Evolutionary conservation across 2,329 filamentous ascomycete species (phyloP).

Genomic region (Bipolaris bicolor): DNA sequence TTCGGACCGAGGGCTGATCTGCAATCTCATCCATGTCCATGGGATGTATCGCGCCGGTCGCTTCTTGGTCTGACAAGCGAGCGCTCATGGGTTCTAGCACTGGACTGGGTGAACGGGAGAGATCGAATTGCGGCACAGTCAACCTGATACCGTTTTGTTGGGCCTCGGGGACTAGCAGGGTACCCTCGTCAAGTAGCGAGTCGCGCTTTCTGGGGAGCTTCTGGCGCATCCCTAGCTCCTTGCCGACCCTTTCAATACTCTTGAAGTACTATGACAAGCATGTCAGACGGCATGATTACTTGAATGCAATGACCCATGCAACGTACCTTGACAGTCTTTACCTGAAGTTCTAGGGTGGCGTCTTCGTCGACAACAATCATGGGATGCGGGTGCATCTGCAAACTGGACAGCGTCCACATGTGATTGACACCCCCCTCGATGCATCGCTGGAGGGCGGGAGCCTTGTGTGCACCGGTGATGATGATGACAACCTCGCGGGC

Average conservation of each 20-base stretch:
- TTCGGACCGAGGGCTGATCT: conserved; percentile 39
- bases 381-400: conserved; percentile 81
- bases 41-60: conserved; percentile 22
- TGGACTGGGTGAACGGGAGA: conserved; percentile 43
- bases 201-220: conserved; percentile 49
- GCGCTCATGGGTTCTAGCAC: conserved; percentile 46
- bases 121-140: conserved; percentile 37
- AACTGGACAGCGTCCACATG: conserved; percentile 85
- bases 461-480: conserved; percentile 81
- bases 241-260: conserved; percentile 56
- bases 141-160: conserved; percentile 34
- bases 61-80: conserved; percentile 35
- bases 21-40: conserved; percentile 36
- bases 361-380: conserved; percentile 86
- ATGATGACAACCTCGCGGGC: conserved; percentile 82
- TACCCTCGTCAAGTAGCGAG: conserved; percentile 39
- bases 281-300: background rate
- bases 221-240: conserved; percentile 54
- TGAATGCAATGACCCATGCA: background rate
- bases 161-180: conserved; percentile 25
- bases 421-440: conserved; percentile 84
- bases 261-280: conserved; percentile 53
- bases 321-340: conserved; percentile 51
- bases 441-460: conserved; percentile 77
- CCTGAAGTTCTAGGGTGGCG: conserved; percentile 57